Evolutionary conservation across 2,329 filamentous ascomycete genomes (phyloP).

Genomic region (Monilinia aucupariae): DNA sequence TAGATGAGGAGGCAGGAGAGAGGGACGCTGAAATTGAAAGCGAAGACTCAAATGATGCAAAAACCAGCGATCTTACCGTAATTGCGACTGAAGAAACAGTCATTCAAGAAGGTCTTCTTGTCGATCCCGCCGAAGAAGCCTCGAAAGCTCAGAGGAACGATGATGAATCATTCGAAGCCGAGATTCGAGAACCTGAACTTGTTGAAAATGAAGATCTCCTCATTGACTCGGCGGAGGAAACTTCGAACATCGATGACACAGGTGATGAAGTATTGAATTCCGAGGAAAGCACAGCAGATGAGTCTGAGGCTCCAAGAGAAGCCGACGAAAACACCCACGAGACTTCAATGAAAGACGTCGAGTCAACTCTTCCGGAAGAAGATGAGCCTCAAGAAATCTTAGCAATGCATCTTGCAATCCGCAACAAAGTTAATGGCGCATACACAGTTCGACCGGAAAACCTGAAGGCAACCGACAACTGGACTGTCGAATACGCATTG

Average conservation of each 20-base stretch:
- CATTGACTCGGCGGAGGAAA: slow-evolving; percentile 22
- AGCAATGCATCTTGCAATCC: slow-evolving; percentile 52
- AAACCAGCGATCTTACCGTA: neutral
- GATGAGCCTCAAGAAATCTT: slow-evolving; percentile 14
- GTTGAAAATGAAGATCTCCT: slow-evolving; percentile 25
- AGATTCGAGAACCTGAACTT: slow-evolving; percentile 19
- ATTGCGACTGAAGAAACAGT: slow-evolving; percentile 1
- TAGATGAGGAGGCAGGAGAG: neutral
- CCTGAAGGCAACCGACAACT: slow-evolving; percentile 45
- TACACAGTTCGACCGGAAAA: slow-evolving; percentile 56
- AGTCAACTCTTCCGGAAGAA: neutral
- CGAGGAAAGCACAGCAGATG: slow-evolving; percentile 7
- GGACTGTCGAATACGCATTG: slow-evolving; percentile 75
- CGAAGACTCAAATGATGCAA: neutral
- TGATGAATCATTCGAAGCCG: slow-evolving; percentile 19
- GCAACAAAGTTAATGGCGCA: slow-evolving; percentile 64
- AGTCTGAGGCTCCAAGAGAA: neutral
- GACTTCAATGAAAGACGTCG: neutral
- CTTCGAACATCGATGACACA: neutral
- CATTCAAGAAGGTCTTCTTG: slow-evolving; percentile 3
- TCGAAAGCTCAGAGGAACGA: neutral
- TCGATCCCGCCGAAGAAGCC: neutral
- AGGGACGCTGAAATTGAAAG: neutral
- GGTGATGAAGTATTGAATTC: slow-evolving; percentile 7
- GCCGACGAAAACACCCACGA: neutral